phyloP scores from a whole-genome alignment of 2,329 filamentous ascomycete genomes.

The Neopestalotiopsis sp. region DNA sequence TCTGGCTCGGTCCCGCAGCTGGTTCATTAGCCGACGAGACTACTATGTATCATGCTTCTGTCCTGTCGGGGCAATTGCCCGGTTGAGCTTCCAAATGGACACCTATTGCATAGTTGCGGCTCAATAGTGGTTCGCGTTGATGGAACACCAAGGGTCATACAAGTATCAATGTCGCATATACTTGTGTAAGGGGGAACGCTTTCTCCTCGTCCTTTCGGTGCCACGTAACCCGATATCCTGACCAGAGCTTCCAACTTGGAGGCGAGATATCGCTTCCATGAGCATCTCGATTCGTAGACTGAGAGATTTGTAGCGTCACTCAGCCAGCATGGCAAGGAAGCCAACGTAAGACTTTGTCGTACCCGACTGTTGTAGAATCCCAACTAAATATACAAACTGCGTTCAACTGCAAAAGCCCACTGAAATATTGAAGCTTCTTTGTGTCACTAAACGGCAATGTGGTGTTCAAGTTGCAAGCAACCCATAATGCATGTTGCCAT shows the following conservation, averaged over 20 bases:
- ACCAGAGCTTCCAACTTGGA: background rate
- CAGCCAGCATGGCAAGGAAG: background rate
- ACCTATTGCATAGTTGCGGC: background rate
- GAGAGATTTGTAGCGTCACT: background rate
- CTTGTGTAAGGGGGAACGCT: background rate
- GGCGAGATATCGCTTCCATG: background rate
- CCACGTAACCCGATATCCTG: too few relatives aligned
- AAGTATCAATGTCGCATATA: background rate
- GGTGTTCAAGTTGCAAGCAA: background rate
- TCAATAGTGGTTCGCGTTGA: slow-evolving; percentile 3
- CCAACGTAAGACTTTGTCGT: background rate
- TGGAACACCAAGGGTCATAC: background rate
- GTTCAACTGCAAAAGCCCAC: background rate
- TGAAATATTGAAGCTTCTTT: slow-evolving; percentile 3
- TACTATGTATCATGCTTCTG: background rate
- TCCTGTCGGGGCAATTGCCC: background rate
- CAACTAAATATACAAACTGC: background rate
- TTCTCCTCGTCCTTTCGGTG: background rate
- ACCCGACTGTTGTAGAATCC: slow-evolving; percentile 1
- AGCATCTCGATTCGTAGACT: background rate
- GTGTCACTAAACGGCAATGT: background rate
- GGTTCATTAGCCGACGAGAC: background rate
- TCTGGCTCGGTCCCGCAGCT: slow-evolving; percentile 5
- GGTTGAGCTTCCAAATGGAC: slow-evolving; percentile 1
- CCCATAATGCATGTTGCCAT: background rate